Conservation (phyloP, 768 basidiomycete species). For the Galerina marginata region DNA sequence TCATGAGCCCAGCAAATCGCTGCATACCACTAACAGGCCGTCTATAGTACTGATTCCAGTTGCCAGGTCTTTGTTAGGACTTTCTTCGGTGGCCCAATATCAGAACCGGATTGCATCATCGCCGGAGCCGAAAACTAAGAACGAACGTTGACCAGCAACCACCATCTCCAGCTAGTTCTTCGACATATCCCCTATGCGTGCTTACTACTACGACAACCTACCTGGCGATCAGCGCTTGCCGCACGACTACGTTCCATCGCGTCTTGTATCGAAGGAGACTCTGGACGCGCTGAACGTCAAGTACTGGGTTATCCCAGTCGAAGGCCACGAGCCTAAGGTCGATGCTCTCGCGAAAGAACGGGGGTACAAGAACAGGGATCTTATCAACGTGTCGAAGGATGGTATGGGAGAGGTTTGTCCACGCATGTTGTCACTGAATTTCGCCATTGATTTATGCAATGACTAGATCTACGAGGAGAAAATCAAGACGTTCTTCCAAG, state of each 20-base stretch:
- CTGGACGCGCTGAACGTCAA: constrained; percentile 68
- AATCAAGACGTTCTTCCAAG: constrained; percentile 83
- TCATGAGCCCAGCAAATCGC: too few relatives aligned
- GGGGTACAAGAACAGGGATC: constrained; percentile 85
- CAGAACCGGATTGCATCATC: too few relatives aligned
- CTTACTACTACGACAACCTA: constrained; percentile 76
- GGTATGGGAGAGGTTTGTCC: constrained; percentile 74
- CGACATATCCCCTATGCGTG: constrained; percentile 55
- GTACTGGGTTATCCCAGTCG: constrained; percentile 70
- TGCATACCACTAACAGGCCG: too few relatives aligned
- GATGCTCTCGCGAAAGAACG: constrained; percentile 69
- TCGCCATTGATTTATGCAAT: neutral
- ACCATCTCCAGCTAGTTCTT: neutral
- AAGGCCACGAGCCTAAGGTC: constrained; percentile 59
- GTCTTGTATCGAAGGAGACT: constrained; percentile 52
- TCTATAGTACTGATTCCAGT: too few relatives aligned
- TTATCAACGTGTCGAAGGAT: constrained; percentile 76
- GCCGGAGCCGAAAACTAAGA: too few relatives aligned
- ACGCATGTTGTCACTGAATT: neutral
- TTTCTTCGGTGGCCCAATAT: too few relatives aligned
- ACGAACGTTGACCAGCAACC: too few relatives aligned
- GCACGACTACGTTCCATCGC: constrained; percentile 71
- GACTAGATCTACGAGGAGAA: constrained; percentile 71
- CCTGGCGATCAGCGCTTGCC: constrained; percentile 82
- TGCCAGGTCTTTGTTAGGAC: too few relatives aligned